Base-by-base conservation (phyloP, 2,329 filamentous ascomycete genomes). In the Colletotrichum aenigma region DNA sequence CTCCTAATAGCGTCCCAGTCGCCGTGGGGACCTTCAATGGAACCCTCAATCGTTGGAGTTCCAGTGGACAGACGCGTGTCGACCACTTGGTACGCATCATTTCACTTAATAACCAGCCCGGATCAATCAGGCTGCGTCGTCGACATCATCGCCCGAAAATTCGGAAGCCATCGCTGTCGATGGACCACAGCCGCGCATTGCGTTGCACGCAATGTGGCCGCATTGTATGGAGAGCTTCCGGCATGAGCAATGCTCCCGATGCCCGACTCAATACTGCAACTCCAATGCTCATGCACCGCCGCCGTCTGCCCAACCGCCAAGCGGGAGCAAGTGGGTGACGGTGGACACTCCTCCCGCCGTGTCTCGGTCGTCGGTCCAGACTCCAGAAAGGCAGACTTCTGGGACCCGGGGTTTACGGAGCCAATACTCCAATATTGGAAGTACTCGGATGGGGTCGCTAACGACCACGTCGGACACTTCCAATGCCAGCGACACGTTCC, bases 241-340 rank as follows among this genome's bases (percentile, higher is more conserved):
- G 72, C 69, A 72, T 75, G 62, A 72, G 68, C 68, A 75, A 71
- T 56, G 30, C 62, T 38, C 38, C 36, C 52, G 66, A 69, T 69
- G 66, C 52, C 66, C 52, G 66, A 61, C 55, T 43, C 21, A 34
- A 52, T 56, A 67, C 62, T 64, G 69, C 38, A 48, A 75, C 73
- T 72, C 55, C 73, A 75, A 75, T 75, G 56, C 43, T 43, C 66
- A 72, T 71, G 56, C 69, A 34, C 67, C 66, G 28, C 67, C 71
- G 66, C 71, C 58, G 71, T 48, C 60, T n/a, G 32, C 36, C 34
- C 71, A 66, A 70, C 71, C 58, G 66, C 58, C 60, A 60, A 74
- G 66, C 66, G 71, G 60, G 18, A 64, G 36, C 60, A n/a, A 65
- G 60, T 74, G 60, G 48, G 66, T 24, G 52, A 70, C 30, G 34